Base-by-base conservation (phyloP, 805 yeast genomes). In the Starmerella asiatica region DNA sequence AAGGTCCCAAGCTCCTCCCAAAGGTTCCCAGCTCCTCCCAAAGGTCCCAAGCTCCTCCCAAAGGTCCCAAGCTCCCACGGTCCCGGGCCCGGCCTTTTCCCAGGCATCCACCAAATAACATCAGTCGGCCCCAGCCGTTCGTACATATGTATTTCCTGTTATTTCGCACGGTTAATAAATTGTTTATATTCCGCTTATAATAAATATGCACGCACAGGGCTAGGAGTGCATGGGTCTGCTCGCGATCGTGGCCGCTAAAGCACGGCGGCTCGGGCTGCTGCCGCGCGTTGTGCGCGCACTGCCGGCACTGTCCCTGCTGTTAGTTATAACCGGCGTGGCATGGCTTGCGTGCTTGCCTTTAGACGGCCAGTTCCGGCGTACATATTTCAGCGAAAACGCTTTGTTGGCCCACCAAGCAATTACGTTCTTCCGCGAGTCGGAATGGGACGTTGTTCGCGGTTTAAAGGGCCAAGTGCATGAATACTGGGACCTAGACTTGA, bases 391-490 rank as follows among this genome's bases (percentile, higher is more conserved):
- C 6, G 99, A 91, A 56, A 91, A 91, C 60, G 99, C 99, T 24
- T 65, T 91, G 57, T 76, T 91, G 82, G 96, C 99, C 6, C 86
- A 93, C 0, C 97, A 91, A 57, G 97, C 91, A 2, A 77, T 78
- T 50, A 76, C 93, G 19, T 85, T 84, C 56, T 91, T 82, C 57
- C 69, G 96, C 40, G 97, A 88, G 54, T 74, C 84, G 30, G 97
- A 91, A 56, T 91, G 97, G 96, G 83, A 86, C 53, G 65, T 80
- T 40, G 72, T 84, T 24, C 66, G 97, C 42, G 98, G 95, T 0
- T 84, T 77, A 55, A 69, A 94, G 44, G 70, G 69, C 32, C 80
- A 76, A 59, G 51, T 73, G 56, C 60, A 66, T 47, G 46, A 43
- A 26, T 54, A 70, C 29, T 49, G 52, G 3, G 48, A 54, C 15